Base-by-base conservation (phyloP, 331 rosid genomes). In the Malus hybrid region DNA sequence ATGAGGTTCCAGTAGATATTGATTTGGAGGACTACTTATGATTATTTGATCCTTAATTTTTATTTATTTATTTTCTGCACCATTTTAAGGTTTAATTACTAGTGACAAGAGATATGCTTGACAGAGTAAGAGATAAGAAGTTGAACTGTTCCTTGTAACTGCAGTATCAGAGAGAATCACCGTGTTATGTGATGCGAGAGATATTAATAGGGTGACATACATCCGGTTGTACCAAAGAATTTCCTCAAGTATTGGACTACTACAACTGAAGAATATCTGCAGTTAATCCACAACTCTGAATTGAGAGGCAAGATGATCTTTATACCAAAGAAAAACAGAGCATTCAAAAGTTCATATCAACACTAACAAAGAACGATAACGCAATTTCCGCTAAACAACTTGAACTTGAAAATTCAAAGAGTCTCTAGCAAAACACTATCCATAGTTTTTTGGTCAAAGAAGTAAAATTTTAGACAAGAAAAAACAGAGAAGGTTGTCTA, bases 1-100 rank as follows among this genome's bases (percentile, higher is more conserved):
- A 94, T 74, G 83, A 89, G 58, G 87, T 92, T 69, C 97, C 96
- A 14, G 70, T 84, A 5, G 87, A 87, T 19, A 82, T 76, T 65
- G 83, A 83, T 64, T 77, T 90, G 55, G 93, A 88, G 84, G 93
- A 90, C 44, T 92, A 72, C 81, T 85, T 84, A 84, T 82, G 74
- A 88, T n/a, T 26, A 12, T 57, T 71, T 75, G 42, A 26, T 57
- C 29, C 50, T 11, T 63, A 26, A 53, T 28, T 33, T 48, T 53
- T 19, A 19, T 66, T 57, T 32, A 53, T 57, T 66, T 71, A 62
- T 66, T 55, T 55, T 81, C 32, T 61, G 75, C 67, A 20, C 53
- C 29, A 42, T 77, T 79, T 22, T 70, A 14, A 15, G 42, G 33
- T 56, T 62, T 83, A 75, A 80, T 68, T 80, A 77, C 73, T 68